Evolutionary conservation across 768 basidiomycete species (phyloP), one percentile per base, ranked within the genome.

Genomic region (Trametes elegans): DNA sequence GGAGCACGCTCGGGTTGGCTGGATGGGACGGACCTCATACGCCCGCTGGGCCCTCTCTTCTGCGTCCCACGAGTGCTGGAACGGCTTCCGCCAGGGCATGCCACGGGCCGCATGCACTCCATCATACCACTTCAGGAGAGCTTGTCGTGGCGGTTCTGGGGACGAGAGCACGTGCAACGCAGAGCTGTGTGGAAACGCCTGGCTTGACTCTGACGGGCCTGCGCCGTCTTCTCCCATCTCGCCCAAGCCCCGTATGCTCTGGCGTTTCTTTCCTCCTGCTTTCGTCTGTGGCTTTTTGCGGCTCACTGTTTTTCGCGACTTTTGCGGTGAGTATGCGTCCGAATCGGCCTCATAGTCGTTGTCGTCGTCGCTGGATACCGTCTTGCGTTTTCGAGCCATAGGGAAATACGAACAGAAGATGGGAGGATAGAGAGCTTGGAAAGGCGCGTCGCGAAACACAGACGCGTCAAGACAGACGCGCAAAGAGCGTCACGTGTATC

Each of bases 81-180:
- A 88, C 9, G 78, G 76, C 67, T 89, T 93, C 49, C 94, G 78
- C 95, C 94, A 97, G 0, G 94, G 95, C 93, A 98, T 97, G 31
- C 83, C 83, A 40, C 94, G 81, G 19, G 71, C 71, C 34, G 80
- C 76, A 55, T 83, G 83, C 11, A 88, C 88, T 13, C 69, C 72
- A 31, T 78, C 76, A 65, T 86, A 98, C 93, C 93, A 98, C 46
- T 56, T 47, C 19, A 79, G 62, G n/a, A 91, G 72, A 9, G 80
- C 76, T 47, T 65, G 57, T 23, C 82, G 81, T 28, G 84, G 69
- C 19, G 73, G 55, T 13, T 63, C 68, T 16, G 78, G 67, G 34
- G 68, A 62, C 5, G 64, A 59, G 18, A 89, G 75, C 43, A 70
- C 61, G 64, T 90, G 88, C 49, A 67, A 68, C 28, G 80, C 76